These are phyloP conservation scores for Knoxdaviesia proteae DNA, from an alignment of 2,329 filamentous ascomycete genomes.

Conservation along the genomic window DNA sequence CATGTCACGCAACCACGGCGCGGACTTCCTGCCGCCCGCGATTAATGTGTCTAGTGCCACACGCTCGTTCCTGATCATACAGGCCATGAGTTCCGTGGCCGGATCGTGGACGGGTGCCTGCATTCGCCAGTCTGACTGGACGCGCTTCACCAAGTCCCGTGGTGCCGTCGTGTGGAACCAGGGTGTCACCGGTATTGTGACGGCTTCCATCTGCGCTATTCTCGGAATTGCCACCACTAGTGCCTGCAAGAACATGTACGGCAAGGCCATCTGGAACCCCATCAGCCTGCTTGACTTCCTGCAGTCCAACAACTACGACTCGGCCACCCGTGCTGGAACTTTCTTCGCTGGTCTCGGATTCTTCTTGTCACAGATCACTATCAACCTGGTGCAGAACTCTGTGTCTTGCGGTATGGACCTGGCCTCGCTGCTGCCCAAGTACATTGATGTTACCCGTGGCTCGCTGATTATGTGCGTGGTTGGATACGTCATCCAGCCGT, in stretches of 20 bases:
- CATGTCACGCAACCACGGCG: neutral
- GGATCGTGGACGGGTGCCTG: too few species aligned
- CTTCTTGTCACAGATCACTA: conserved; percentile 4
- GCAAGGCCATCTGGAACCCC: conserved; percentile 25
- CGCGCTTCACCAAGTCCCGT: too few species aligned
- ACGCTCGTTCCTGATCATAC: too few species aligned
- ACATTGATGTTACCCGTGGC: conserved; percentile 31
- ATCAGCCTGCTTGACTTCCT: neutral
- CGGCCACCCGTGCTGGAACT: conserved; percentile 4
- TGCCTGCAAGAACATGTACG: conserved; percentile 21
- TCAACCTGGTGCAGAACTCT: conserved; percentile 7
- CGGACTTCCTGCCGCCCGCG: neutral
- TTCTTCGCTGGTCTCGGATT: conserved; percentile 7
- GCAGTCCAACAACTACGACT: conserved; percentile 1
- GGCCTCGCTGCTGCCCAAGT: conserved; percentile 24
- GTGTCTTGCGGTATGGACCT: conserved; percentile 28
- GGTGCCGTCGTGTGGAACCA: too few species aligned
- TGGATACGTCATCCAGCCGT: conserved; percentile 23
- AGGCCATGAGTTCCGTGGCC: too few species aligned
- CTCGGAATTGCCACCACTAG: conserved; percentile 26
- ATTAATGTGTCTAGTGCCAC: too few species aligned
- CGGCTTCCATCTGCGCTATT: conserved; percentile 16
- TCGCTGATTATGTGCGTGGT: conserved; percentile 22
- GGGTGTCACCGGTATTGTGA: too few species aligned
- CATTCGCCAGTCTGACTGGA: too few species aligned